Evolutionary conservation across 495 filamentous ascomycete genomes (phyloP), one percentile per base, ranked within the genome.

Genomic region (Xylaria sp.): DNA sequence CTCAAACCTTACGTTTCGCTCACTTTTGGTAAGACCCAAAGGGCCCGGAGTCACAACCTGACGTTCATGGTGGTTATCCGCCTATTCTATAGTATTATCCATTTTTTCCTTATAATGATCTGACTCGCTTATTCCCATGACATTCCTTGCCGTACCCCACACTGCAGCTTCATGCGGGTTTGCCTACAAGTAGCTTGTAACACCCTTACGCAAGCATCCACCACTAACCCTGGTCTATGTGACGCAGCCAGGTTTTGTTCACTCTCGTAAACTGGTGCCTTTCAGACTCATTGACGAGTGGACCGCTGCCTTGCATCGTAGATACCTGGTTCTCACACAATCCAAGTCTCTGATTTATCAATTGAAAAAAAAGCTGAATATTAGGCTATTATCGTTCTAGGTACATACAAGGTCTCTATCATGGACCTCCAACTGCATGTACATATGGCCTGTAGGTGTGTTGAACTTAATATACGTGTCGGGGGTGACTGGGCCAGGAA

Each of bases 101-200:
- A 21, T 24, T 33, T 21, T 12, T 0, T 7, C 12, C 24, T 6
- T 1, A 15, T 48, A 15, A 43, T 55, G 21, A 58, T 58, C 65
- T 43, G 21, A 44, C 33, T 67, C 44, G 46, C 65, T 43, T 67
- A 57, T 44, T 21, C 66, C 66, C 65, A 58, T 67, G 65, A 41
- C 26, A 68, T 24, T 3, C 14, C 21, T 40, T 59, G 37, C 24
- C 40, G 40, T 68, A 68, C 66, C 66, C 66, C 66, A 68, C 53
- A 68, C 37, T 53, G 50, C 44, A 41, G 66, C 55, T 68, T 68
- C 41, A 43, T 67, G 66, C 53, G 53, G 37, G 66, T 53, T 43
- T 58, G 50, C 33, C 53, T 46, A 26, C 53, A 68, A 58, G 33
- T 62, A 21, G 59, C 59, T 43, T 24, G 59, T 62, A 21, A 8